phyloP scores from a whole-genome alignment of 2,329 filamentous ascomycete genomes.

The Thyridium curvatum region DNA sequence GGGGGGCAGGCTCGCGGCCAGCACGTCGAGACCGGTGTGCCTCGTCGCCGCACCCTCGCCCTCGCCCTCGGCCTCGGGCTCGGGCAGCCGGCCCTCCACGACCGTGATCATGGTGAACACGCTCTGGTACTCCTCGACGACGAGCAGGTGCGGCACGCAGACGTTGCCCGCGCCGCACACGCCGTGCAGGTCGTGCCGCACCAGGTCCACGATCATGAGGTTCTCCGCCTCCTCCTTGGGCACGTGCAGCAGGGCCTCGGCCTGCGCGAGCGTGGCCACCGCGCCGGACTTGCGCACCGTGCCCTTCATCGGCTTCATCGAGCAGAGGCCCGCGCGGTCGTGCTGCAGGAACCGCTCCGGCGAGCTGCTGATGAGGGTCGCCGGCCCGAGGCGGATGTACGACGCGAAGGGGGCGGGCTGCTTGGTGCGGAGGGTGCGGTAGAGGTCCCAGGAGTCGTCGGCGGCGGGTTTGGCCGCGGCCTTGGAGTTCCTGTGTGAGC shows the following conservation, averaged over 20 bases:
- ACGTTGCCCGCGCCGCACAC: constrained; percentile 73
- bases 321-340: constrained; percentile 48
- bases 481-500: constrained; percentile 8
- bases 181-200: constrained; percentile 88
- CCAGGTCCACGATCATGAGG: constrained; percentile 95
- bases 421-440: constrained; percentile 58
- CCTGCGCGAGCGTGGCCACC: constrained; percentile 63
- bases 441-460: constrained; percentile 58
- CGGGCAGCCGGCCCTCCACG: constrained; percentile 62
- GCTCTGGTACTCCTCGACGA: constrained; percentile 84
- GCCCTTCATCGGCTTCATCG: constrained; percentile 93
- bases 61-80: constrained; percentile 1
- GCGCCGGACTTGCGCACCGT: constrained; percentile 74
- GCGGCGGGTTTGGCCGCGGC: constrained; percentile 7
- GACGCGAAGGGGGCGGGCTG: constrained; percentile 85
- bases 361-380: constrained; percentile 74
- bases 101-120: constrained; percentile 91
- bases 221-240: constrained; percentile 94
- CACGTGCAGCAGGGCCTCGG: constrained; percentile 65
- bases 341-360: constrained; percentile 80
- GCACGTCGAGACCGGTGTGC: constrained; percentile 65
- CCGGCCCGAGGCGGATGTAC: constrained; percentile 63
- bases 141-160: constrained; percentile 69
- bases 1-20: constrained; percentile 73
- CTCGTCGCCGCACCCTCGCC: constrained; percentile 8